Base-by-base conservation (phyloP, 352 stramenopile species). In the Phytophthora ohioensis region DNA sequence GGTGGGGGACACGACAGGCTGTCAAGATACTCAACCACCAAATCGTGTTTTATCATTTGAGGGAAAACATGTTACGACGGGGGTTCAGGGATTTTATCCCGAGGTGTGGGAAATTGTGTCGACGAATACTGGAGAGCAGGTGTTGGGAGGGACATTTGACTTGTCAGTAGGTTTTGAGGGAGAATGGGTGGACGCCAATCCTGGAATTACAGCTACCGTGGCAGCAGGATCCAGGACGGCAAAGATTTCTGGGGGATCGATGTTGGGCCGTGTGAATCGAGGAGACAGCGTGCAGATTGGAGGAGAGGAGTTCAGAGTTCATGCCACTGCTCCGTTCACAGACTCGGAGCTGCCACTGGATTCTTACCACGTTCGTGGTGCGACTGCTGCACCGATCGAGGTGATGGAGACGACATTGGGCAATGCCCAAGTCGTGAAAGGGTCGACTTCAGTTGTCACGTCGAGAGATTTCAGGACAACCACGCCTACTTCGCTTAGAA, bases 141-240 rank as follows among this genome's bases (percentile, higher is more conserved):
- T 88, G 8, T 30, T 95, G 1, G 79, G 80, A 36, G 88, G 88
- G 1, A 82, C 71, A 15, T 92, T 95, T 41, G 85, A 93, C 39
- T 38, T 95, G 27, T 95, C 88, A 0, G 63, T 95, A 11, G 88
- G 84, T 7, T 95, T 91, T 68, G 72, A 90, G 65, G 85, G 84
- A 13, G 59, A 76, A 12, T 93, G 86, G 85, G 21, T 53, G 42
- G 27, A 15, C 0, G 47, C 36, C 3, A 73, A 75, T 48, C 70
- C 76, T 2, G n/a, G 3, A 8, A 60, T 83, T 17, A 89, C 62
- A 10, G 82, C 75, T 11, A 84, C 62, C 0, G 64, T 95, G 30
- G 52, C 53, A 3, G 70, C 88, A 21, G 88, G 88, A 0, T 90
- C 82, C 3, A 85, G 79, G 27, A 84, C 71, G 1, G 67, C 64